These are phyloP conservation scores for Breviolum minutum DNA, from an alignment of 73 alveolate genomes.

Conservation along the genomic window DNA sequence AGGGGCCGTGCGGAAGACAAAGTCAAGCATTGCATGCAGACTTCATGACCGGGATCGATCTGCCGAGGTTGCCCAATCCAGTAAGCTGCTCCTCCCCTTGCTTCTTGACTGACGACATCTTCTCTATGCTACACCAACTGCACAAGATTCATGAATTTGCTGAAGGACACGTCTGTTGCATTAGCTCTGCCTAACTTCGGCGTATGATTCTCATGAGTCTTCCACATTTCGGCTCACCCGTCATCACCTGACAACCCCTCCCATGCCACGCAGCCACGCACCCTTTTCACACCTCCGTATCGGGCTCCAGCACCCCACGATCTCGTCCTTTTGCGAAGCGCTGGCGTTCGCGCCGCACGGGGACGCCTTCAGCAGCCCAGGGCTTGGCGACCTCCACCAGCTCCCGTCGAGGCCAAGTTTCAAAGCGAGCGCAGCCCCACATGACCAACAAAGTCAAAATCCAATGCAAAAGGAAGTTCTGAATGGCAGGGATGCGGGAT, in stretches of 20 bases:
- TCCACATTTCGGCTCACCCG: no score
- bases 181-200: neutral
- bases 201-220: no score
- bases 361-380: neutral
- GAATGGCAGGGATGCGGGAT: constrained; percentile 35
- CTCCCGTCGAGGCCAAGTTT: neutral
- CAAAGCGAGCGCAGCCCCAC: constrained; percentile 95
- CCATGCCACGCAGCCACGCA: neutral
- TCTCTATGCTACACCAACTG: no score
- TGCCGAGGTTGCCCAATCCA: no score
- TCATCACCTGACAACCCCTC: no score
- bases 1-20: no score
- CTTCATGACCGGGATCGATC: no score
- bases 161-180: neutral
- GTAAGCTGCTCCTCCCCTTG: no score
- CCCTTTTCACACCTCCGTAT: constrained; percentile 44
- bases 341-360: neutral
- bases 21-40: no score
- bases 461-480: constrained; percentile 82
- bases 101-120: no score
- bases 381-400: neutral
- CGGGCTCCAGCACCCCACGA: constrained; percentile 25
- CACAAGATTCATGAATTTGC: no score
- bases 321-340: neutral
- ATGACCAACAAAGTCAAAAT: constrained; percentile 59